A percentile compares a stretch with the other conserved stretches of the same genome.
phyloP scores from a whole-genome alignment of 768 basidiomycete genomes.

The Suillus bovinus region DNA sequence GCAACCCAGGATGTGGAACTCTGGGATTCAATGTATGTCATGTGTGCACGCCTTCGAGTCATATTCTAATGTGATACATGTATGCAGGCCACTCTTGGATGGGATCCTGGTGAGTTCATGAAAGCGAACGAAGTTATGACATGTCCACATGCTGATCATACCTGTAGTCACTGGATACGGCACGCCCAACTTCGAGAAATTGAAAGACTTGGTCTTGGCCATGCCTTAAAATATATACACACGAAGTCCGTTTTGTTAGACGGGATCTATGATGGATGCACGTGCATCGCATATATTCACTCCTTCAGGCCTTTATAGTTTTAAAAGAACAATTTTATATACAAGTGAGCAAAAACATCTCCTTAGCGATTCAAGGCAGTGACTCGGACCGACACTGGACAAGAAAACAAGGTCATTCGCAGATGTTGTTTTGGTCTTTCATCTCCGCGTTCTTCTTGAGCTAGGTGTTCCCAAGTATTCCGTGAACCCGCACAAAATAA shows the following conservation, averaged over 20 bases:
- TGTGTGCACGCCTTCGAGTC: neutral
- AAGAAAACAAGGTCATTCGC: neutral
- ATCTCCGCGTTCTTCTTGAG: constrained; percentile 94
- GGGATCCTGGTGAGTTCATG: constrained; percentile 54
- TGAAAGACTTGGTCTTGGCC: constrained; percentile 38
- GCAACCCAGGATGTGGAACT: constrained; percentile 63
- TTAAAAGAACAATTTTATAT: neutral
- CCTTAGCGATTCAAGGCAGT: neutral
- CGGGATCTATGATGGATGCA: neutral
- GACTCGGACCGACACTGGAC: neutral
- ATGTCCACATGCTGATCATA: constrained; percentile 13
- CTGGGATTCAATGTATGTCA: constrained; percentile 60
- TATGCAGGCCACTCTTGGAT: constrained; percentile 49
- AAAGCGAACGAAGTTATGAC: constrained; percentile 6
- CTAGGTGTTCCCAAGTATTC: constrained; percentile 97
- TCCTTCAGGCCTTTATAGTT: neutral
- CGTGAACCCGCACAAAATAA: constrained; percentile 45
- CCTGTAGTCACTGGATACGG: constrained; percentile 56
- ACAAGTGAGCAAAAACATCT: neutral
- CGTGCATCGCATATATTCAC: neutral
- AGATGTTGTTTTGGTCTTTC: constrained; percentile 16
- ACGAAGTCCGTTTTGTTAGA: neutral
- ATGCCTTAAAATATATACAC: neutral
- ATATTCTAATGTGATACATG: neutral
- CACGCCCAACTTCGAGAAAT: constrained; percentile 50